Evolutionary conservation across 176 grass and related monocot genomes (phyloP).

Genomic region (Stipa capillata): DNA sequence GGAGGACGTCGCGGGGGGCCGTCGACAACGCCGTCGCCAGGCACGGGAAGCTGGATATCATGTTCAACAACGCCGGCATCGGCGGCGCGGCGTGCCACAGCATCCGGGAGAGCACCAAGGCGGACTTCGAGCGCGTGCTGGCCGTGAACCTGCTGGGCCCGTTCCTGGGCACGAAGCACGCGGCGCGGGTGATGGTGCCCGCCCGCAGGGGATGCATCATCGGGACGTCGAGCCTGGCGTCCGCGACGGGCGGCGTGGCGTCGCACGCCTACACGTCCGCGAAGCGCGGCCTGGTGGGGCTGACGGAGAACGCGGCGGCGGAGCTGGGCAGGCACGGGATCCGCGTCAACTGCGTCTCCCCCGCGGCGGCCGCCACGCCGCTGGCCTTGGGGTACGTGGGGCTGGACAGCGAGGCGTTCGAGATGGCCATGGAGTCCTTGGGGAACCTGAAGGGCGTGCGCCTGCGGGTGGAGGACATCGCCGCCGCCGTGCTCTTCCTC

Average conservation of each 20-base stretch:
- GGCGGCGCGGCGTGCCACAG: slow-evolving; percentile 33
- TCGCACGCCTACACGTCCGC: slow-evolving; percentile 38
- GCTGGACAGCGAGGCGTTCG: slow-evolving; percentile 21
- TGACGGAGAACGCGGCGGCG: slow-evolving; percentile 37
- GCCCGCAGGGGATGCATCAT: slow-evolving; percentile 33
- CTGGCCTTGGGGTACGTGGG: slow-evolving; percentile 21
- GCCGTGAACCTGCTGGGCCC: slow-evolving; percentile 34
- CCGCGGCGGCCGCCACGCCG: slow-evolving; percentile 19
- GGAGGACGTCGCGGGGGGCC: slow-evolving; percentile 26
- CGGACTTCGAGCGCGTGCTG: slow-evolving; percentile 43
- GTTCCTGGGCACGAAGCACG: slow-evolving; percentile 56
- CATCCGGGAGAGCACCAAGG: slow-evolving; percentile 37
- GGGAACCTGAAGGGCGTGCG: slow-evolving; percentile 36
- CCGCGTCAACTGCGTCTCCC: slow-evolving; percentile 52
- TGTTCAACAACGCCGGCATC: slow-evolving; percentile 66
- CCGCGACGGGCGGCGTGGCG: slow-evolving; percentile 4
- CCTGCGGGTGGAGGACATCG: slow-evolving; percentile 36
- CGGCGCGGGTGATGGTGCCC: slow-evolving; percentile 42
- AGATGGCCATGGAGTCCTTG: slow-evolving; percentile 22
- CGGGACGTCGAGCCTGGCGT: slow-evolving; percentile 33
- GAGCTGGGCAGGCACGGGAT: slow-evolving; percentile 43
- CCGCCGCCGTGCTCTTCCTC: slow-evolving; percentile 40
- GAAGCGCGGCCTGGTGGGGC: slow-evolving; percentile 37
- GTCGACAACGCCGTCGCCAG: slow-evolving; percentile 36
- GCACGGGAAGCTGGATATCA: slow-evolving; percentile 41